Evolutionary conservation across 805 yeast genomes (phyloP), one percentile per base, ranked within the genome.

Genomic region (Brettanomyces sp.): DNA sequence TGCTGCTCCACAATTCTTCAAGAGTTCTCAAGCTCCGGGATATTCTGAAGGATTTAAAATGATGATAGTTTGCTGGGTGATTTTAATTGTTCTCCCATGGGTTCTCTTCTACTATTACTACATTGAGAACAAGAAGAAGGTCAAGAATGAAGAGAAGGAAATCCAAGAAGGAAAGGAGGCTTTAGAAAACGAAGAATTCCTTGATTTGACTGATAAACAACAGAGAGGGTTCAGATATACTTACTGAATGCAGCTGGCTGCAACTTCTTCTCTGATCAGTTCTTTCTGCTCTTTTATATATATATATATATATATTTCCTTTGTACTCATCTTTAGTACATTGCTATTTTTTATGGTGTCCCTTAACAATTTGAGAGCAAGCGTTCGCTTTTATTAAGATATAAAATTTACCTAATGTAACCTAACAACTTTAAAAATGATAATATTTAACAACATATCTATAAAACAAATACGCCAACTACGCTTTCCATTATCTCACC

Each of bases 201-300:
- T 41, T 30, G 88, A 81, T 58, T 54, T 74, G 53, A 80, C 86
- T 0, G 86, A 81, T 56, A 63, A 68, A 12, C 74, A 80, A 55
- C 81, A 81, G 52, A 68, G 65, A 44, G 69, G 66, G 50, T 81
- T 81, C 59, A 70, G 85, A 55, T 81, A 80, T 56, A 51, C 55
- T 21, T 49, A 49, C 39, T 56, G 42, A 35, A 35, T 12, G 35
- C 36, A 28, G 32, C 32, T 28, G 32, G 32, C 32, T 28, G 32
- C 32, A 9, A 7, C 32, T 9, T 28, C 32, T 28, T 28, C 11
- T 28, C 11, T 28, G 32, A 28, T 28, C 32, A 28, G 32, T 7
- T 28, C 32, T 9, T 28, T 28, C 32, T 28, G 32, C 32, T 28
- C 32, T 28, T 28, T 28, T n/a, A 8, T 23, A 11, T 13, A 18